Evolutionary conservation across 352 stramenopile genomes (phyloP).

Genomic region (Phytophthora quininea): DNA sequence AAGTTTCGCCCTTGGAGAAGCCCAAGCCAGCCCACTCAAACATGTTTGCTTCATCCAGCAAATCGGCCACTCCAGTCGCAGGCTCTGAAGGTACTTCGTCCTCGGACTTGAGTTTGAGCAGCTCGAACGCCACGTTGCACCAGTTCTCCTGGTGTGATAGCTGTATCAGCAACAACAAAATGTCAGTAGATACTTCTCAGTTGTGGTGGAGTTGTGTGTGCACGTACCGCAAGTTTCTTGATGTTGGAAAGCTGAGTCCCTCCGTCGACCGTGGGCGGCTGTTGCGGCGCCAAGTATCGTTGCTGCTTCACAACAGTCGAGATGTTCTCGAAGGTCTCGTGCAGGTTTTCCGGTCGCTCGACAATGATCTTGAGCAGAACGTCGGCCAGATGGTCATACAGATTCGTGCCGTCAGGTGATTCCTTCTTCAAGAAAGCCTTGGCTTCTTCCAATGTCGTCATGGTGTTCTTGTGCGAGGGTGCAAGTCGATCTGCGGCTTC

Average conservation of each 20-base stretch:
- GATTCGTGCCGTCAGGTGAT: slow-evolving; percentile 66
- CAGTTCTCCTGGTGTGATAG: slow-evolving; percentile 68
- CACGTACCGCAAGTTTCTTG: slow-evolving; percentile 64
- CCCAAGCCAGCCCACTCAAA: slow-evolving; percentile 81
- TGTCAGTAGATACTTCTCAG: too few relatives aligned
- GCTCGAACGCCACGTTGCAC: slow-evolving; percentile 63
- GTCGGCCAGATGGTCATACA: slow-evolving; percentile 89
- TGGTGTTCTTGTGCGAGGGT: slow-evolving; percentile 14
- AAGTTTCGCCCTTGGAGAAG: slow-evolving; percentile 77
- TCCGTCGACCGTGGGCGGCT: slow-evolving; percentile 34
- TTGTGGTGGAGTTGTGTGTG: background rate
- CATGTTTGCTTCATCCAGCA: slow-evolving; percentile 85
- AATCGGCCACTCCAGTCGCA: slow-evolving; percentile 54
- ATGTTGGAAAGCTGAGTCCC: slow-evolving; percentile 33
- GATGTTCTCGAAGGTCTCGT: slow-evolving; percentile 88
- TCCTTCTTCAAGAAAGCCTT: slow-evolving; percentile 91
- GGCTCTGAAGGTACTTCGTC: slow-evolving; percentile 51
- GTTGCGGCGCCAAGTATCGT: slow-evolving; percentile 50
- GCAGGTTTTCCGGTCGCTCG: slow-evolving; percentile 84
- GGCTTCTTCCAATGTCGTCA: slow-evolving; percentile 86
- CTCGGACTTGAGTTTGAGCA: slow-evolving; percentile 59
- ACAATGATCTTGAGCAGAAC: slow-evolving; percentile 88
- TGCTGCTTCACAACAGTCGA: slow-evolving; percentile 87
- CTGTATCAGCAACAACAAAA: slow-evolving; percentile 22
- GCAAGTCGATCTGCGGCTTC: slow-evolving; percentile 11